These are phyloP conservation scores for Flagelloscypha sp. DNA, from an alignment of 768 basidiomycete species.

Conservation along the genomic window DNA sequence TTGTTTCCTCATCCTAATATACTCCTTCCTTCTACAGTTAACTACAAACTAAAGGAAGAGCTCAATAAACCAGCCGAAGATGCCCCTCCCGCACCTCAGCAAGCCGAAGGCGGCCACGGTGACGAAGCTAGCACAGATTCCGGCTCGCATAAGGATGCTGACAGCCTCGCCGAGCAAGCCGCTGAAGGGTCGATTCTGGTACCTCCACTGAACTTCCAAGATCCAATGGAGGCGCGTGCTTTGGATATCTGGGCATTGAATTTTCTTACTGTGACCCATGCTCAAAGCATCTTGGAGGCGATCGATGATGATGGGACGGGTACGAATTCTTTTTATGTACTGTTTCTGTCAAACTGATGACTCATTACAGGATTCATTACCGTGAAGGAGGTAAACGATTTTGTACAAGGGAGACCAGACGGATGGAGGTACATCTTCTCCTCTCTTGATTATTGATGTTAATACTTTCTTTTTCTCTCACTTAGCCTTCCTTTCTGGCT, in stretches of 20 bases:
- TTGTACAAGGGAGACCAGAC: constrained; percentile 23
- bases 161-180: too few relatives aligned
- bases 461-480: not conserved
- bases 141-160: constrained; percentile 4
- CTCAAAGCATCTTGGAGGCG: constrained; percentile 33
- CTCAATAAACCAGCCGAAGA: constrained; percentile 18
- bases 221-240: constrained; percentile 18
- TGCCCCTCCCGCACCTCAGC: too few relatives aligned
- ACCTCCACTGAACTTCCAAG: constrained; percentile 9
- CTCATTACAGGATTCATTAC: constrained; percentile 35
- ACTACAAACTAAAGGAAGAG: too few relatives aligned
- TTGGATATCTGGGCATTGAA: constrained; percentile 31
- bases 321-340: too few relatives aligned
- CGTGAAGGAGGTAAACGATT: constrained; percentile 33
- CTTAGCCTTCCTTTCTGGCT: constrained; percentile 21
- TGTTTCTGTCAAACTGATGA: too few relatives aligned
- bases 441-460: not conserved
- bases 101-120: too few relatives aligned
- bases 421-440: constrained; percentile 25
- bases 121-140: too few relatives aligned
- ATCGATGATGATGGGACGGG: constrained; percentile 34
- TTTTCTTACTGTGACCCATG: constrained; percentile 30
- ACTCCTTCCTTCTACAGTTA: too few relatives aligned
- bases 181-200: constrained; percentile 3
- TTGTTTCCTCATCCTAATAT: too few relatives aligned